phyloP scores from a whole-genome alignment of 495 filamentous ascomycete species.

The Penicillium bovifimosum region DNA sequence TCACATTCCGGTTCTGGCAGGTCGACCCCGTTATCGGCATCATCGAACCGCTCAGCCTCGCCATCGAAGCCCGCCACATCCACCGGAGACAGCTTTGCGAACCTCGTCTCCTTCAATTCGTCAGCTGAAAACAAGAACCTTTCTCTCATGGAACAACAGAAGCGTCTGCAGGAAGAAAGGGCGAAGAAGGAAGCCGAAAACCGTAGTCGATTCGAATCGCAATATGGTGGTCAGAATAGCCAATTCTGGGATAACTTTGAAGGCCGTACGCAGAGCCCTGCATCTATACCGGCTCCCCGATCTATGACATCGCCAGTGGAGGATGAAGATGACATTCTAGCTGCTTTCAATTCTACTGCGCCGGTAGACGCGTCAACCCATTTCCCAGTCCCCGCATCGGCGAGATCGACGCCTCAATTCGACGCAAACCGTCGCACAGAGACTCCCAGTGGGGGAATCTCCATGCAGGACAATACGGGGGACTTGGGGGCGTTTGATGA shows the following conservation, averaged over 20 bases:
- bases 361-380: slow-evolving; percentile 58
- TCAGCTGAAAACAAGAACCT: slow-evolving; percentile 63
- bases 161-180: slow-evolving; percentile 70
- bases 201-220: slow-evolving; percentile 59
- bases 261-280: slow-evolving; percentile 40
- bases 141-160: slow-evolving; percentile 80
- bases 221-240: slow-evolving; percentile 61
- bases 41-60: slow-evolving; percentile 45
- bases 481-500: slow-evolving; percentile 35
- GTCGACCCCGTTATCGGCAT: slow-evolving; percentile 59
- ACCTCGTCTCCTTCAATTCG: slow-evolving; percentile 69
- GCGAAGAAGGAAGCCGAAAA: slow-evolving; percentile 68
- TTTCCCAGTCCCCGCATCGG: slow-evolving; percentile 46
- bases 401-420: slow-evolving; percentile 26
- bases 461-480: slow-evolving; percentile 20
- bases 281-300: slow-evolving; percentile 50
- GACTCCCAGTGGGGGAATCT: slow-evolving; percentile 18
- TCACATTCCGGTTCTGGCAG: slow-evolving; percentile 58
- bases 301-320: slow-evolving; percentile 28
- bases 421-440: slow-evolving; percentile 13
- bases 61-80: slow-evolving; percentile 56
- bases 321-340: slow-evolving; percentile 56
- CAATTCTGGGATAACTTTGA: slow-evolving; percentile 66
- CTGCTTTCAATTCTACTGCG: slow-evolving; percentile 56
- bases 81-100: slow-evolving; percentile 80